Percentiles rank a stretch among this genome's conserved stretches.
phyloP scores from a whole-genome alignment of 805 yeast species.

The Sungouiella blattae region DNA sequence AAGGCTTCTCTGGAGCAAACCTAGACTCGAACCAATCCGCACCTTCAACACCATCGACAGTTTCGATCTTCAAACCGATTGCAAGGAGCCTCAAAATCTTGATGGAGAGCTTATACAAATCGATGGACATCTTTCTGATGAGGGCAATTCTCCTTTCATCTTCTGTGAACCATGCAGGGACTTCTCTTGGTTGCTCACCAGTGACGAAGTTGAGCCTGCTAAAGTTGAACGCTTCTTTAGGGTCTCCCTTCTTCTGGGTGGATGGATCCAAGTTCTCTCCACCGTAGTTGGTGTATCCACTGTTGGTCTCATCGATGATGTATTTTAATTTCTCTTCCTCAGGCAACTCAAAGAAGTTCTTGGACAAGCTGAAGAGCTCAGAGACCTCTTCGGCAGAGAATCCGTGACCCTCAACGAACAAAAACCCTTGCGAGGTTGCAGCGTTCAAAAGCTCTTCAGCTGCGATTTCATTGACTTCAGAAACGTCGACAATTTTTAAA shows the following conservation, averaged over 20 bases:
- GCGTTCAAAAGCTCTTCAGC: slow-evolving; percentile 55
- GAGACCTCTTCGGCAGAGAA: slow-evolving; percentile 55
- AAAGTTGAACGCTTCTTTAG: slow-evolving; percentile 70
- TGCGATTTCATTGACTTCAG: slow-evolving; percentile 38
- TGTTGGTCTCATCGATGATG: slow-evolving; percentile 52
- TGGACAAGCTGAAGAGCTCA: slow-evolving; percentile 45
- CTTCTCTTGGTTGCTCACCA: slow-evolving; percentile 36
- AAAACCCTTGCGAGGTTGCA: slow-evolving; percentile 61
- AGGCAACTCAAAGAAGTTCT: slow-evolving; percentile 51
- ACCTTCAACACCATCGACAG: slow-evolving; percentile 29
- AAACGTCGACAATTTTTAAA: slow-evolving; percentile 55
- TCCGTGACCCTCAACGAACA: slow-evolving; percentile 67
- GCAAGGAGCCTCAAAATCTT: slow-evolving; percentile 56
- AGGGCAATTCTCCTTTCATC: slow-evolving; percentile 39
- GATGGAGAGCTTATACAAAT: slow-evolving; percentile 48
- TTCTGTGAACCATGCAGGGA: slow-evolving; percentile 51
- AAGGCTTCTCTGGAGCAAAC: slow-evolving; percentile 47
- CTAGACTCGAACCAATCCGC: slow-evolving; percentile 61
- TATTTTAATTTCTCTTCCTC: slow-evolving; percentile 46
- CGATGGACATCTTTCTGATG: slow-evolving; percentile 33
- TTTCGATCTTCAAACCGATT: slow-evolving; percentile 59
- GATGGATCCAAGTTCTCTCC: slow-evolving; percentile 48
- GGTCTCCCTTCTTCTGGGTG: slow-evolving; percentile 46
- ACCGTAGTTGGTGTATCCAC: slow-evolving; percentile 56
- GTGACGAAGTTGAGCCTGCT: slow-evolving; percentile 48